phyloP scores from a whole-genome alignment of 2,329 filamentous ascomycete species.

The Pseudogymnoascus sp. region DNA sequence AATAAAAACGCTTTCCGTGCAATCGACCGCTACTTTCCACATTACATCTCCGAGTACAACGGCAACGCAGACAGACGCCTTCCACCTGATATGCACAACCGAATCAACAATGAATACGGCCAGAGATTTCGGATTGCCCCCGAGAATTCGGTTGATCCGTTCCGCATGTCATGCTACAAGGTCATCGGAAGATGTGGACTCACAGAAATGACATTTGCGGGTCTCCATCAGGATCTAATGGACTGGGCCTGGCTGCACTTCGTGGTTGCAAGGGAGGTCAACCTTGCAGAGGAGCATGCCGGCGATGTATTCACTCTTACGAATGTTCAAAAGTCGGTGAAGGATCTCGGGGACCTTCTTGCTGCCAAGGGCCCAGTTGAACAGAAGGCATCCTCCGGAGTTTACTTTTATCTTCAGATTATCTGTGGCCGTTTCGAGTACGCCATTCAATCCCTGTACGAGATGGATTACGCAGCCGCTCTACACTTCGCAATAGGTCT shows the following conservation, averaged over 20 bases:
- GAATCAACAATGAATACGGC: slow-evolving; percentile 83
- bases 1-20: slow-evolving; percentile 77
- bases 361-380: slow-evolving; percentile 76
- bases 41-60: slow-evolving; percentile 80
- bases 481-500: slow-evolving; percentile 91
- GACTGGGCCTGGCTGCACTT: slow-evolving; percentile 70
- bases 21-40: slow-evolving; percentile 82
- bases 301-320: slow-evolving; percentile 57
- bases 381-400: slow-evolving; percentile 67
- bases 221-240: slow-evolving; percentile 56
- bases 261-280: slow-evolving; percentile 59
- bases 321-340: slow-evolving; percentile 70
- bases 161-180: slow-evolving; percentile 96
- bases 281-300: slow-evolving; percentile 56
- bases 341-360: slow-evolving; percentile 83
- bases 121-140: slow-evolving; percentile 77
- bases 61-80: slow-evolving; percentile 69
- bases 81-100: slow-evolving; percentile 70
- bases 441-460: slow-evolving; percentile 83
- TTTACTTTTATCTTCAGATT: slow-evolving; percentile 89
- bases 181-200: slow-evolving; percentile 77
- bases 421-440: slow-evolving; percentile 91
- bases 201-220: slow-evolving; percentile 55
- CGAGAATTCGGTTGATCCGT: slow-evolving; percentile 84
- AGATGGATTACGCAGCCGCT: slow-evolving; percentile 84